Base-by-base conservation (phyloP, 2,329 filamentous ascomycete genomes). In the Venturia oleaginea region DNA sequence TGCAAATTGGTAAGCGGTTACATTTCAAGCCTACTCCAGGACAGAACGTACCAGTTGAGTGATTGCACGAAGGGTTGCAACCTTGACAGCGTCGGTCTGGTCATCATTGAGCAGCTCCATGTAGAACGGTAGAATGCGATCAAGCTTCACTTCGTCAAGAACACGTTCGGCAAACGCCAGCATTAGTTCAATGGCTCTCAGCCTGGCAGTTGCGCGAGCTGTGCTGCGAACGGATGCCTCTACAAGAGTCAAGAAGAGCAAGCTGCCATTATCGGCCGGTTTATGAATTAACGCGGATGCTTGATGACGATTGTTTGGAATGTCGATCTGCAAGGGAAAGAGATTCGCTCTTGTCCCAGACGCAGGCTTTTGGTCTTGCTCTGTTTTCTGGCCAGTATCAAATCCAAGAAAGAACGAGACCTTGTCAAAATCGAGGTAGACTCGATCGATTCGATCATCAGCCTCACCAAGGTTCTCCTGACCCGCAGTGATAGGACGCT, bases 361-460 rank as follows among this genome's bases (percentile, higher is more conserved):
- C 13, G 37, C 19, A 38, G 34, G n/a, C 37, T 37, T 27, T 10
- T 42, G 30, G 72, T 37, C 70, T 72, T 37, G 71, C 68, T 22
- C 67, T 67, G 13, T 70, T 62, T 71, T 73, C 4, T 70, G 69
- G 46, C 72, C 72, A 54, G 86, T 80, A 34, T 85, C 83, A 66
- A 91, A 91, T 17, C 91, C 92, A 1, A 99, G 82, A 65, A 96
- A 95, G 72, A 95, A 96, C 0, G 93, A 92, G 62, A 99, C 96
- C 75, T 97, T 99, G 74, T 99, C 94, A 76, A 97, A 97, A 72
- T 99, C 94, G 69, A 90, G 86, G 72, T 90, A 97, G 0, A 99
- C 88, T 54, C 92, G 86, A 70, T 97, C 91, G 71, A 99, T 97
- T 51, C 94, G 86, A 68, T 97, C 92, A 74, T 99, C 94, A 0